Evolutionary conservation across 257 asterid species (phyloP), one percentile per base, ranked within the genome.

Genomic region (Ophiorrhiza pumila): DNA sequence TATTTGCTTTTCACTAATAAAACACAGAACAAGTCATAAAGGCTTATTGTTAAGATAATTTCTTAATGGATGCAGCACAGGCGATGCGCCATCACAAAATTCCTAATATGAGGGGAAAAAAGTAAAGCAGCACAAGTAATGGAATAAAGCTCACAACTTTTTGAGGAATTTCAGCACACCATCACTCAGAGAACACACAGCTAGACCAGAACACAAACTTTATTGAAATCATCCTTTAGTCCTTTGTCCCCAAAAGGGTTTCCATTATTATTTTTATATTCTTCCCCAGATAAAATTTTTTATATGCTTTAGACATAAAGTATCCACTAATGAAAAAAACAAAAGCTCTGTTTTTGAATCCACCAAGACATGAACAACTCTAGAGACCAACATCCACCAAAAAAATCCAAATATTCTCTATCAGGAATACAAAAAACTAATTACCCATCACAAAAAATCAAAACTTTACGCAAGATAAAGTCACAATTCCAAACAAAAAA

Each of bases 401-500:
- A 68, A 58, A 55, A 63, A 63, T 63, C 32, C 53, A 42, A 23
- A 65, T 42, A 65, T 65, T 41, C 69, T 65, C n/a, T 23, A 23
- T 32, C 37, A n/a, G 31, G 0, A 4, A 23, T 43, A 65, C 29
- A 41, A 65, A 37, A 13, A 47, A n/a, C 47, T n/a, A 42, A n/a
- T 12, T 23, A n/a, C 50, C 27, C 69, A 12, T 15, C 31, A 11
- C 41, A 35, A 50, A 7, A 64, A 64, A 49, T 22, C 34, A 69
- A 69, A 63, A 50, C 8, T 11, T 34, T 35, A 34, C 10, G 32
- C 62, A 34, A 4, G 35, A 47, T 32, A 4, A 20, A 12, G 29
- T 49, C 31, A 22, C 11, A 46, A 39, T 42, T 43, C 56, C 15
- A 42, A 31, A 71, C 56, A 29, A 25, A 6, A 13, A 68, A 17